Percentiles rank a stretch among this genome's conserved stretches.
Evolutionary conservation across 106 monocot genomes (phyloP).

Genomic region (Apostasia shenzhenica): DNA sequence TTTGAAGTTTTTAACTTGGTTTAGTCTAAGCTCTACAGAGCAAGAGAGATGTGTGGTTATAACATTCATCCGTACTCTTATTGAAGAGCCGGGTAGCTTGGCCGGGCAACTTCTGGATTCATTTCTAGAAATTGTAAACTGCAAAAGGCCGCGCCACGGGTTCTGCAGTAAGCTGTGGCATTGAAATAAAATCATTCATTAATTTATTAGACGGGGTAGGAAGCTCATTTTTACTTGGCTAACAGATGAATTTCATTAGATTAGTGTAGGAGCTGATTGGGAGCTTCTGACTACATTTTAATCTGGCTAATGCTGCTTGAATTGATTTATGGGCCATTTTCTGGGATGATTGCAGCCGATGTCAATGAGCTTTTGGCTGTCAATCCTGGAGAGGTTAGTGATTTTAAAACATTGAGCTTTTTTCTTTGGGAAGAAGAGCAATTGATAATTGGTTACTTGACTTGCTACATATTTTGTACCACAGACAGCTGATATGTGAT

Average conservation of each 20-base stretch:
- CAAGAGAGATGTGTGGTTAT: slow-evolving; percentile 80
- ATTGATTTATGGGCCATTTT: no score
- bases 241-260: not conserved
- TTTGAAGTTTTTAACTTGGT: slow-evolving; percentile 94
- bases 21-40: slow-evolving; percentile 73
- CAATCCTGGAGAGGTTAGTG: no score
- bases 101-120: slow-evolving; percentile 83
- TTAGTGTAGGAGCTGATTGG: no score
- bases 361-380: no score
- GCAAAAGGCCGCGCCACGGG: slow-evolving; percentile 57
- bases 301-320: no score
- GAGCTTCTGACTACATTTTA: no score
- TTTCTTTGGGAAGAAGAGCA: no score
- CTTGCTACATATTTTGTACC: no score
- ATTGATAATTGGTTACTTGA: no score
- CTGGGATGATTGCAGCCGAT: no score
- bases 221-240: not conserved
- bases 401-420: no score
- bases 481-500: no score
- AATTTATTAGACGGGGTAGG: not conserved
- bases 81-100: slow-evolving; percentile 73
- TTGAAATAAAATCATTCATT: slow-evolving; percentile 10
- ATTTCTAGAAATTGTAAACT: slow-evolving; percentile 60
- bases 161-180: slow-evolving; percentile 90
- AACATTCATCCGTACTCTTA: slow-evolving; percentile 72